These are phyloP conservation scores for Chlamydomonas schloesseri DNA, from an alignment of 139 green algal species.

Conservation along the genomic window DNA sequence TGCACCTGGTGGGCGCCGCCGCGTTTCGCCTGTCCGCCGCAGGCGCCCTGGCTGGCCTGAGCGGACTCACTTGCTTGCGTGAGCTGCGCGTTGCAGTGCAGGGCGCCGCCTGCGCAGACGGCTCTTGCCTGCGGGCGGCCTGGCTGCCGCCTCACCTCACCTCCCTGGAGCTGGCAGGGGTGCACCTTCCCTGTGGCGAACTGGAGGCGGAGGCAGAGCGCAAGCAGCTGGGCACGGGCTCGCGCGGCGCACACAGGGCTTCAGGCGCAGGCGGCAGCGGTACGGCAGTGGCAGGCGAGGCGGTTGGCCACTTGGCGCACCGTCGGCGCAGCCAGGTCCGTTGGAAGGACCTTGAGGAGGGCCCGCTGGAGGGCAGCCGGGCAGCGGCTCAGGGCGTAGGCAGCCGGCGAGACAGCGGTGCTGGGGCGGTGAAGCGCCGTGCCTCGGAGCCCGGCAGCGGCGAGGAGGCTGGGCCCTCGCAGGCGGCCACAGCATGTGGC, in stretches of 20 bases:
- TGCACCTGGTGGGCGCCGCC: slow-evolving; percentile 4
- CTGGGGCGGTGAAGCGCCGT: neutral
- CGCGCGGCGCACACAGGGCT: too few species aligned
- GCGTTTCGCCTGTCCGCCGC: neutral
- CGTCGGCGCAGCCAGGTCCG: too few species aligned
- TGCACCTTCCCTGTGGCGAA: slow-evolving; percentile 1
- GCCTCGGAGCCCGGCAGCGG: neutral
- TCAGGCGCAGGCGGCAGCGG: neutral
- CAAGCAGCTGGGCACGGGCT: neutral
- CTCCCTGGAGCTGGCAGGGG: slow-evolving; percentile 3
- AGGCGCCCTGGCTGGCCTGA: neutral
- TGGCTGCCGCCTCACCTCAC: slow-evolving; percentile 19
- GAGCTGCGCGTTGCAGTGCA: slow-evolving; percentile 9
- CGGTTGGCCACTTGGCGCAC: too few species aligned
- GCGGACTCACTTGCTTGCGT: neutral
- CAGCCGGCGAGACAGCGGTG: neutral
- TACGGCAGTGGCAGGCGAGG: neutral
- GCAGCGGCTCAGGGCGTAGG: too few species aligned
- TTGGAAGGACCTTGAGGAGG: too few species aligned
- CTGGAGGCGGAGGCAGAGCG: neutral
- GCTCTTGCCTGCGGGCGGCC: neutral
- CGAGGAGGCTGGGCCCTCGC: neutral
- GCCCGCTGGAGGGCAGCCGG: too few species aligned
- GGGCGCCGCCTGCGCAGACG: neutral
- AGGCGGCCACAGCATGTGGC: neutral